Conservation (phyloP, 139 green algal genomes). For the Pedinophyceae sp. region DNA sequence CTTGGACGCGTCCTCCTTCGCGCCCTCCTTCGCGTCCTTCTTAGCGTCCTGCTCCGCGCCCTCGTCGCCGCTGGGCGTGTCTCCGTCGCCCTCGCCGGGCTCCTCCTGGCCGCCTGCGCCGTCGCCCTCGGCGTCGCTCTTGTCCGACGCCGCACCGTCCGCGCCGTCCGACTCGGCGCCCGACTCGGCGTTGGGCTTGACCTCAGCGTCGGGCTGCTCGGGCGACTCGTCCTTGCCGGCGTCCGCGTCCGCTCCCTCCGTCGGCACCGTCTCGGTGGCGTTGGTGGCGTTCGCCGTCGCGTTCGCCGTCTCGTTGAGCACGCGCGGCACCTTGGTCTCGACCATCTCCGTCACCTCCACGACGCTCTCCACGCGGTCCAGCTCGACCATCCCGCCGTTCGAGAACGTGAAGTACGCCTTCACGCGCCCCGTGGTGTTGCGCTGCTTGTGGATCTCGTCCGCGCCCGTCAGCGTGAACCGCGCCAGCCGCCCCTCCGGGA, state of each 20-base stretch:
- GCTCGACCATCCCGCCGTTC: conserved; percentile 4
- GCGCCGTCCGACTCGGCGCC: conserved; percentile 10
- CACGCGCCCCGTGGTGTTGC: too few relatives aligned
- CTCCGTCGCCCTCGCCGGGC: neutral
- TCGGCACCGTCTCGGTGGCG: neutral
- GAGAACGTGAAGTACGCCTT: too few relatives aligned
- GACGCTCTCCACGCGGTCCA: conserved; percentile 4
- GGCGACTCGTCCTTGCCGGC: conserved; percentile 12
- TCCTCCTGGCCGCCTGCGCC: conserved; percentile 11
- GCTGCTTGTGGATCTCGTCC: too few relatives aligned
- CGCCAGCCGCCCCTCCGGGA: too few relatives aligned
- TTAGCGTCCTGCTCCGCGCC: conserved; percentile 2
- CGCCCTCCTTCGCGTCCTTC: conserved; percentile 10
- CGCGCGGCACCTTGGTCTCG: neutral
- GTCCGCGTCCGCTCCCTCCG: conserved; percentile 9
- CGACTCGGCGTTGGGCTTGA: neutral
- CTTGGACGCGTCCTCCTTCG: conserved; percentile 10
- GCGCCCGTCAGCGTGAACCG: too few relatives aligned
- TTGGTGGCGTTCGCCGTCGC: neutral
- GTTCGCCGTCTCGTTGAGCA: conserved; percentile 11
- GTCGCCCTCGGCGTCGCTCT: conserved; percentile 5
- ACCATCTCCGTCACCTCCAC: conserved; percentile 1
- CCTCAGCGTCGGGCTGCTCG: neutral
- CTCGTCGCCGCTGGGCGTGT: too few relatives aligned
- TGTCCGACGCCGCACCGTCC: neutral